Base-by-base conservation (phyloP, 2,329 filamentous ascomycete species). In the Zalaria obscura region DNA sequence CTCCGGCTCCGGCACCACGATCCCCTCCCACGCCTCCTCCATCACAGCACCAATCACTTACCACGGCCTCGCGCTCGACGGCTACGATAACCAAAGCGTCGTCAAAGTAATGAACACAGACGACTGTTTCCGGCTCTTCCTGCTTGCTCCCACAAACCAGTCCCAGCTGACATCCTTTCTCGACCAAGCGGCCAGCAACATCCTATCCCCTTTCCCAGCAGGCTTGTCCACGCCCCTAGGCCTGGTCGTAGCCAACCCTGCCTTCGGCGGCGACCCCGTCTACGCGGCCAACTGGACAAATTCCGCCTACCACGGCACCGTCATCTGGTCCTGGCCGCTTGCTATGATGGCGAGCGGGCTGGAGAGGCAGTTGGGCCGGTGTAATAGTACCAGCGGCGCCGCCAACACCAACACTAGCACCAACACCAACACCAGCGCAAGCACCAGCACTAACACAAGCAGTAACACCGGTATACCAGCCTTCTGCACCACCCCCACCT, bases 301-400 rank as follows among this genome's bases (percentile, higher is more conserved):
- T n/a, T 61, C 63, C 3, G 72, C 70, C 0, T 81, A 77, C 48
- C 76, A 80, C 43, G 76, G 75, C 0, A 77, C 76, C 0, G 76
- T 82, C 0, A 63, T 81, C 1, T 80, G 75, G 76, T 69, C 67
- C 36, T 81, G 75, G 75, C 76, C 74, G 41, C 59, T 80, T 3
- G 68, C 75, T 0, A 77, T 80, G 68, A 77, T 80, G 70, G 76
- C 72, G 0, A 67, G 67, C 6, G 76, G 77, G 0, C 55, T 81
- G 0, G 68, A 76, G 42, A 56, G 65, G 2, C 76, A 80, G 48
- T 62, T 80, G 4, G 65, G 52, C 1, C 64, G 75, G 2, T 81
- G 75, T 52, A 49, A 55, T 6, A 39, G 37, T 2, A 40, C 52
- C 35, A 40, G 27, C 8, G 5, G 35, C 25, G 69, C 68, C 18